Conservation (phyloP, 352 stramenopile species). For the Phytophthora nicotianae region DNA sequence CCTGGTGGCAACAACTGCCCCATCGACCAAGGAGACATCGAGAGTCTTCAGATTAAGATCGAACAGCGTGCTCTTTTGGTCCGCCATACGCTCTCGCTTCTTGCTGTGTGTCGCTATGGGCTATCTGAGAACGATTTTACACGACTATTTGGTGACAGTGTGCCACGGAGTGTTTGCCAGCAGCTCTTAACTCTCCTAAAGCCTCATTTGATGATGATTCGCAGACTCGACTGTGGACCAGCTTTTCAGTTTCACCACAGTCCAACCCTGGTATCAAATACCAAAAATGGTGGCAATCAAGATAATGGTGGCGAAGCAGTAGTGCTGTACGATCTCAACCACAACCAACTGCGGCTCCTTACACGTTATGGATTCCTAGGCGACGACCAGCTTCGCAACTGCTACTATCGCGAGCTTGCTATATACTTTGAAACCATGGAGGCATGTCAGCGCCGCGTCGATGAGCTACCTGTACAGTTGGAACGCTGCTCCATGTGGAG, state of each 20-base stretch:
- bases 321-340: slow-evolving; percentile 74
- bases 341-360: slow-evolving; percentile 77
- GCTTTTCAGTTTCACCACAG: slow-evolving; percentile 7
- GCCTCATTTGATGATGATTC: slow-evolving; percentile 80
- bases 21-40: slow-evolving; percentile 49
- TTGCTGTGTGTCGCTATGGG: slow-evolving; percentile 72
- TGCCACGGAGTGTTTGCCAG: slow-evolving; percentile 45
- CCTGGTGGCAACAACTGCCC: slow-evolving; percentile 8
- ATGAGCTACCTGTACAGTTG: slow-evolving; percentile 81
- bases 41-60: slow-evolving; percentile 52
- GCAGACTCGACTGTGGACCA: slow-evolving; percentile 54
- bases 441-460: slow-evolving; percentile 72
- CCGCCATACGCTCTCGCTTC: slow-evolving; percentile 73
- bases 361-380: slow-evolving; percentile 72
- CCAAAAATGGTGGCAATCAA: slow-evolving; percentile 18
- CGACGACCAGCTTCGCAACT: slow-evolving; percentile 65
- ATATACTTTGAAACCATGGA: slow-evolving; percentile 76
- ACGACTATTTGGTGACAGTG: slow-evolving; percentile 57
- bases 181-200: slow-evolving; percentile 55
- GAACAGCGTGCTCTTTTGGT: slow-evolving; percentile 76
- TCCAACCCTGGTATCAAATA: not conserved
- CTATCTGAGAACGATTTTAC: slow-evolving; percentile 68
- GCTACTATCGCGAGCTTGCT: slow-evolving; percentile 80
- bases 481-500: slow-evolving; percentile 75
- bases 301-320: slow-evolving; percentile 33